Base-by-base conservation (phyloP, 2,329 filamentous ascomycete species). In the Akanthomyces muscarius region DNA sequence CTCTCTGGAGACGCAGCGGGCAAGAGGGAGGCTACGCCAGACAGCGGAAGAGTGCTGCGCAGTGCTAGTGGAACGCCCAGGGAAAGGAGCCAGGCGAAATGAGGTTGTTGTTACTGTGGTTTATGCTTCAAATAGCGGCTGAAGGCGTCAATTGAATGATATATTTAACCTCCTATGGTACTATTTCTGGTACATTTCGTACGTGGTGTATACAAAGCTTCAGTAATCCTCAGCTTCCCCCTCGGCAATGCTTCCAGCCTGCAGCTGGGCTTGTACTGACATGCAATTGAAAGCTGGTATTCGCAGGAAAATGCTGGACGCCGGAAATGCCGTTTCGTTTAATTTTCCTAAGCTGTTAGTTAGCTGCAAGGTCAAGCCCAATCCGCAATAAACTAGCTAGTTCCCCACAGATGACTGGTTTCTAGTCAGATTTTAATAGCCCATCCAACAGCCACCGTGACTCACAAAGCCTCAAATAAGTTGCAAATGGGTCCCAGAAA, bases 1-100 rank as follows among this genome's bases (percentile, higher is more conserved):
- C 70, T 86, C 64, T 79, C 81, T 7, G 77, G 75, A 58, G 82
- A 82, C 67, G 81, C 77, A 64, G 81, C 74, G 54, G 66, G 64
- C 23, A 67, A 69, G 13, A 63, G 66, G 21, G 70, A 71, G n/a
- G 62, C 63, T 5, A 65, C 66, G 6, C 55, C 65, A 0, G 70
- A 71, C 4, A 66, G 67, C 1, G 66, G 67, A 0, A 68, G 70
- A 50, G 61, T 64, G 28, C 42, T 64, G 45, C 58, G 63, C 44
- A 64, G 63, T 16, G 51, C 63, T 1, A 57, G 44, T 21, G 58
- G 63, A 11, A 58, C 52, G 28, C 59, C 52, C 16, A 61, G 58
- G 28, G 62, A 58, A 16, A 59, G 54, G 45, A 45, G 28, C 33
- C 41, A 28, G 41, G 48, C 38, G 25, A 57, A 55, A 25, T 53